Evolutionary conservation across 495 filamentous ascomycete genomes (phyloP), one percentile per base, ranked within the genome.

Genomic region (Aspergillus ostianus): DNA sequence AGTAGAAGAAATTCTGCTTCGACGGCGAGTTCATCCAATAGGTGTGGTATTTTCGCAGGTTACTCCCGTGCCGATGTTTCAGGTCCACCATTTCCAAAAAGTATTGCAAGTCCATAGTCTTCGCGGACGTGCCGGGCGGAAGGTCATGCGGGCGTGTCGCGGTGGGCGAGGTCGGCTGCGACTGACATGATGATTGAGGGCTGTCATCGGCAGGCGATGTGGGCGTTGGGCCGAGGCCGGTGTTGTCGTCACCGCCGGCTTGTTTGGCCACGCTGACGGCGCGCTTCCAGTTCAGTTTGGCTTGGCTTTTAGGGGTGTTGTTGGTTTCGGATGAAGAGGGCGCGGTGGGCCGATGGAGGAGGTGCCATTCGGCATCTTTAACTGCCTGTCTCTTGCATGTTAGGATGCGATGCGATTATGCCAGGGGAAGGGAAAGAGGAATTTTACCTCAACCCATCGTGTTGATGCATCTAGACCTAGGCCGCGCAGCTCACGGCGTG

Each of bases 31-130:
- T 82, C 70, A 92, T 90, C 93, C 93, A 97, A 57, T 87, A 84
- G 44, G 81, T 79, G 68, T 97, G 93, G 64, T 97, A 97, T 13
- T 83, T 80, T n/a, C 88, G 81, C 36, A 97, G 73, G 64, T 97
- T 94, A 29, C 83, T 84, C 2, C 93, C 93, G 69, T 96, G 93
- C 3, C 93, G 85, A 66, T 97, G 93, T 71, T 95, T 92, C 6
- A 82, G 71, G 66, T 97, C 92, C 17, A 97, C 90, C 89, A 97
- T 93, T 68, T 97, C 93, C 4, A 97, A 77, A 62, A 95, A 96
- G 68, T 97, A 97, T 63, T 88, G 87, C 32, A 96, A 71, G 53
- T 90, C 92, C 90, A 97, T 93, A 63, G 83, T 85, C 69, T 87
- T 90, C 0, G 91, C 84, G 2, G 78, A 81, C 59, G 85, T 78